Base-by-base conservation (phyloP, 306 rosid species). In the Castanea crenata region DNA sequence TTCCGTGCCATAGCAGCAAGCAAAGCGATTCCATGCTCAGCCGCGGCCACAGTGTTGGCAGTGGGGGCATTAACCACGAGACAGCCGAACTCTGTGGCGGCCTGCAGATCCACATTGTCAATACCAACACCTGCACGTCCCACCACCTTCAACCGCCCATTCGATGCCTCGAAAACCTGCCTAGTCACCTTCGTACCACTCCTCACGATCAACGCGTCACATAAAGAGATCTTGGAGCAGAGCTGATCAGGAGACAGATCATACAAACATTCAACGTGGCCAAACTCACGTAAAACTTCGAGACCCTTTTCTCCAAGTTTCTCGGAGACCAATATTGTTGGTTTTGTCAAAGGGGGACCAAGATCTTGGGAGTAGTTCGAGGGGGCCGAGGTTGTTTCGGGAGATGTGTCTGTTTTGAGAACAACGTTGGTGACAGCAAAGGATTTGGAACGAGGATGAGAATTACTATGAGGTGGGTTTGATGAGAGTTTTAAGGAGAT, bases 101-200 rank as follows among this genome's bases (percentile, higher is more conserved):
- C 94, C 52, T 89, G 92, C 65, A 94, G 97, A 90, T 94, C 97
- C 64, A 92, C 99, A 77, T 94, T 92, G 85, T 94, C 99, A 32
- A 94, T 94, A 0, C 99, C 97, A 15, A 94, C 97, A 1, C 99
- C 99, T 5, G 99, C 99, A 68, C 97, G 89, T 2, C 99, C 97
- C 18, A 94, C 99, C 7, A 94, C 99, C 85, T 89, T 92, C 85
- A 94, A 75, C 78, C 86, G 86, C 44, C 97, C 97, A n/a, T 89
- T 86, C 0, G 86, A 84, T 0, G 94, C 95, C 76, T 91, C 92
- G 5, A 94, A 90, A 15, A 94, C 92, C 75, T 85, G 7, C 27
- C 97, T 83, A 1, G 64, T 91, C 32, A 94, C 97, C 86, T 91
- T 92, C 2, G 97, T 94, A 0, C 93, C 99, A 15, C 97, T 92